Percentiles rank a stretch among this genome's conserved stretches.
Conservation (phyloP, 306 rosid species). For the Corylus avellana region DNA sequence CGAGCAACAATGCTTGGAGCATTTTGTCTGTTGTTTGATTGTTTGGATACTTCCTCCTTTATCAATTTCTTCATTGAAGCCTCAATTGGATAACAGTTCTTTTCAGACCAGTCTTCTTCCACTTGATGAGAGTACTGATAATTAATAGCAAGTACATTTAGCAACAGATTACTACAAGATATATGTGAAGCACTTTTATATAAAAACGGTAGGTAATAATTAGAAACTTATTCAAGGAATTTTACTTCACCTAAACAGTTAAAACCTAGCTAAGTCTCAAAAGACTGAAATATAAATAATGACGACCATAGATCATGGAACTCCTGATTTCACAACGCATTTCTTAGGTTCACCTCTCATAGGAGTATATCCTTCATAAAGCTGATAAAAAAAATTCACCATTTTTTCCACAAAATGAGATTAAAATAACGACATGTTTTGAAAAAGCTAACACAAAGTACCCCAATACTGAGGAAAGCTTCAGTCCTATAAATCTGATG, state of each 20-base stretch:
- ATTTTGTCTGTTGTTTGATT: constrained; percentile 53
- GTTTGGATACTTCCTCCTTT: constrained; percentile 71
- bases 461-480: constrained; percentile 9
- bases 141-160: constrained; percentile 31
- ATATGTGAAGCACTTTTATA: constrained; percentile 1
- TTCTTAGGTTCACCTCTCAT: constrained; percentile 4
- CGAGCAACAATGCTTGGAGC: constrained; percentile 94
- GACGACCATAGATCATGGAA: not conserved
- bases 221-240: not conserved
- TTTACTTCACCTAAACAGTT: not conserved
- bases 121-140: constrained; percentile 51
- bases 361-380: not conserved
- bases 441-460: constrained; percentile 5
- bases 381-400: not conserved
- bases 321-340: not conserved
- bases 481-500: constrained; percentile 14
- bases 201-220: not conserved
- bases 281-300: not conserved
- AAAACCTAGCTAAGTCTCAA: not conserved
- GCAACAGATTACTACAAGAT: constrained; percentile 15
- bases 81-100: constrained; percentile 45
- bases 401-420: not conserved
- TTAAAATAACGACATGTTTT: constrained; percentile 6
- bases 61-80: constrained; percentile 90
- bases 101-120: constrained; percentile 58